Base-by-base conservation (phyloP, 495 filamentous ascomycete species). In the Pyrenula aspistea region DNA sequence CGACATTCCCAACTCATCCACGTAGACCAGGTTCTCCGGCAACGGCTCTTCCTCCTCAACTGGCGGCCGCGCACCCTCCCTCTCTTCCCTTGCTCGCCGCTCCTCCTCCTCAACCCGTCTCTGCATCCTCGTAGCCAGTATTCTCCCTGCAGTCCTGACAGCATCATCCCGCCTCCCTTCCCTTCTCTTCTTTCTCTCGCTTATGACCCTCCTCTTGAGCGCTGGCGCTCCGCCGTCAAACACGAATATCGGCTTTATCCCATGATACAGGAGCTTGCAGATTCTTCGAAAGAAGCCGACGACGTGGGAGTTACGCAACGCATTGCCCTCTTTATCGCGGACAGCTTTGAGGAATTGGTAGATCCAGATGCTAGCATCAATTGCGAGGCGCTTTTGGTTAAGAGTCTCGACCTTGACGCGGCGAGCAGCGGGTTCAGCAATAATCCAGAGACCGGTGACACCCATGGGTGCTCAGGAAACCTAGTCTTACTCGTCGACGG, bases 341-440 rank as follows among this genome's bases (percentile, higher is more conserved):
- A 98, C 94, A 19, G 93, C 93, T 73, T 98, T 98, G 59, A 98
- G 80, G 66, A 98, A 98, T 67, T 98, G 93, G 73, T 98, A 98
- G 57, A 98, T 96, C 93, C 93, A 98, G 64, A 97, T 98, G 2
- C 90, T 95, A 54, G 94, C 93, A 71, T 98, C 93, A 68, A 98
- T 88, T 24, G 93, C 93, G 57, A 98, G 83, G 22, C 93, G 89
- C 67, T 95, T 96, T 58, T 85, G 85, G 68, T 96, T 95, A 54
- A 98, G 84, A 1, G 93, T 95, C 66, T 94, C 89, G 62, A 98
- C 87, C 70, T 95, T 95, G 58, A 93, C 91, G 24, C 76, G 77
- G 53, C 77, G 72, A 23, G 92, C 93, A 64, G 86, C 95, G 25
- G 93, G 93, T 68, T 94, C 87, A 58, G 96, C 76, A 53, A 98